These are phyloP conservation scores for Fomes fomentarius DNA, from an alignment of 1,284 basidiomycete genomes.

Conservation along the genomic window DNA sequence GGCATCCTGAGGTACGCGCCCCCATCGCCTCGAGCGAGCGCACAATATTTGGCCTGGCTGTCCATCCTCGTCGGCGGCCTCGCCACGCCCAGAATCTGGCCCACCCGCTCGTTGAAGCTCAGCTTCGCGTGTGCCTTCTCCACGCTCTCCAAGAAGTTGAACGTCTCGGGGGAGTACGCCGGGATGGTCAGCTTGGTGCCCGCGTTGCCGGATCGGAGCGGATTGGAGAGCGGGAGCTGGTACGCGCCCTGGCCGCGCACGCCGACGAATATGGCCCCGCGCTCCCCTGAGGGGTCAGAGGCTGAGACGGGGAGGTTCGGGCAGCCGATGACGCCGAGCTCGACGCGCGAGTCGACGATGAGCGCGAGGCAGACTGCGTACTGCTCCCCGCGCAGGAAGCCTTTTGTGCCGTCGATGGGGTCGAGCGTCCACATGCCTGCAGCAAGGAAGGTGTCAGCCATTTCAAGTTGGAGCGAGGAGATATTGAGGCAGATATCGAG, in stretches of 20 bases:
- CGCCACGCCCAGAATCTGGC: conserved; percentile 70
- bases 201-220: conserved; percentile 29
- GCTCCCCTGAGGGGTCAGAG: conserved; percentile 58
- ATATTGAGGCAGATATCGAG: background rate
- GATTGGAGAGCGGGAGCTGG: conserved; percentile 53
- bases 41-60: conserved; percentile 95
- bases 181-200: conserved; percentile 55
- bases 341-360: conserved; percentile 82
- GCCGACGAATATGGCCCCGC: conserved; percentile 85
- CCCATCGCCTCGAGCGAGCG: conserved; percentile 87
- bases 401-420: conserved; percentile 93
- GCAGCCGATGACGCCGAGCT: conserved; percentile 93
- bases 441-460: background rate
- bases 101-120: conserved; percentile 79
- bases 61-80: conserved; percentile 87
- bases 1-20: conserved; percentile 93
- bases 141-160: conserved; percentile 89
- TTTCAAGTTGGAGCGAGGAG: background rate
- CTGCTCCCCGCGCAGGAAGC: conserved; percentile 95
- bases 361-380: conserved; percentile 97
- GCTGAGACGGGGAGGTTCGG: conserved; percentile 85
- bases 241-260: conserved; percentile 82
- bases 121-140: conserved; percentile 94
- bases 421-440: conserved; percentile 90
- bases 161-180: conserved; percentile 43